phyloP scores from a whole-genome alignment of 257 asterid species.

The Echites panduratus region DNA sequence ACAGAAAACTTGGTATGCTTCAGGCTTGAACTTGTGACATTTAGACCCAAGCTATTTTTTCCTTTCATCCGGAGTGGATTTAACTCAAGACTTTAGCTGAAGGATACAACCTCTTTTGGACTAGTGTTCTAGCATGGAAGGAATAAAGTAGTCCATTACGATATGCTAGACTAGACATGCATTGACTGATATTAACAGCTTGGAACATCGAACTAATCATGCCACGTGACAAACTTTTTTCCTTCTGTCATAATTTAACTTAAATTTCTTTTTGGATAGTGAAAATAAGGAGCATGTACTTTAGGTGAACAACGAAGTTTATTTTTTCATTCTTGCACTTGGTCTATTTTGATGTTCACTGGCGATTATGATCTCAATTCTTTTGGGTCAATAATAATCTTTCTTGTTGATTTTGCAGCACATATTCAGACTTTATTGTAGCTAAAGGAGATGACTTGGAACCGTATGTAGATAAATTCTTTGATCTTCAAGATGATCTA shows the following conservation, averaged over 20 bases:
- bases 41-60: not conserved
- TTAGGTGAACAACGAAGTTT: not conserved
- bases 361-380: not conserved
- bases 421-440: constrained; percentile 45
- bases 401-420: constrained; percentile 32
- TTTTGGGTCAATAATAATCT: not conserved
- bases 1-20: not conserved
- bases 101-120: not conserved
- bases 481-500: constrained; percentile 47
- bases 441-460: constrained; percentile 53
- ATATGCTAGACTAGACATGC: not conserved
- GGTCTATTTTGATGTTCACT: not conserved
- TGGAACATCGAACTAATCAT: not conserved
- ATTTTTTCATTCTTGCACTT: not conserved
- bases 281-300: not conserved
- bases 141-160: not conserved
- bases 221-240: not conserved
- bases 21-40: not conserved
- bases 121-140: not conserved
- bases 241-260: not conserved
- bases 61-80: not conserved
- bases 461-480: constrained; percentile 42
- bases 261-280: not conserved
- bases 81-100: not conserved
- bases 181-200: not conserved